Evolutionary conservation across 1,284 basidiomycete genomes (phyloP).

Genomic region (Ceraceosorus guamensis): DNA sequence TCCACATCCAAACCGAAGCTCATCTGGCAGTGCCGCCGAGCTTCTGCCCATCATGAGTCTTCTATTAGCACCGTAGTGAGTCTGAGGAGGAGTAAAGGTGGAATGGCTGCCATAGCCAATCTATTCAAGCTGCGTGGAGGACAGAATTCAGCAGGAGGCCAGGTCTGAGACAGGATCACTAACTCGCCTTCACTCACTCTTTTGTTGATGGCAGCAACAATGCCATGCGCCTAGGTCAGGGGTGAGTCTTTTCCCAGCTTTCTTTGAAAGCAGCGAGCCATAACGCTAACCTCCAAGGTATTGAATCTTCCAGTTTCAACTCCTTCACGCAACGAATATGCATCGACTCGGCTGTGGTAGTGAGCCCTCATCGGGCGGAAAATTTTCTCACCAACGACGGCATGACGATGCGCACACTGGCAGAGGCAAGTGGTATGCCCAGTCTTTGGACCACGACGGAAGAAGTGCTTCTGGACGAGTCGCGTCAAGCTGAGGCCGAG

Average conservation of each 20-base stretch:
- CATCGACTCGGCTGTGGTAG: constrained; percentile 3
- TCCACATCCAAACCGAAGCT: no score
- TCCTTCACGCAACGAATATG: constrained; percentile 4
- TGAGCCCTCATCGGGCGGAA: constrained; percentile 2
- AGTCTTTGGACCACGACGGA: constrained; percentile 1
- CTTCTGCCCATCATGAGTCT: neutral
- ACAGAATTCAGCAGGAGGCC: no score
- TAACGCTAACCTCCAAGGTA: no score
- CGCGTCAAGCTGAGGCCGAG: constrained; percentile 1
- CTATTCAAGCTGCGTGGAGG: no score
- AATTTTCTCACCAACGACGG: constrained; percentile 5
- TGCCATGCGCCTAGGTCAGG: constrained; percentile 6
- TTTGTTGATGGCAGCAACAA: constrained; percentile 1
- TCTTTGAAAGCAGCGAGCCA: neutral
- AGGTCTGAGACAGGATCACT: neutral
- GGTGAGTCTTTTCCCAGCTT: neutral
- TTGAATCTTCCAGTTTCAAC: constrained; percentile 2
- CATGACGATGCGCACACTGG: constrained; percentile 2
- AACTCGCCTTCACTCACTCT: neutral
- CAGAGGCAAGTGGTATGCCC: neutral
- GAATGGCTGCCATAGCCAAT: no score
- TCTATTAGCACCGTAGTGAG: neutral
- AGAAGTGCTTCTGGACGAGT: constrained; percentile 3
- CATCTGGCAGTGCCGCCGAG: no score
- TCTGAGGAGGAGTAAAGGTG: no score